Evolutionary conservation across 768 basidiomycete species (phyloP).

Genomic region (Mycena pura): DNA sequence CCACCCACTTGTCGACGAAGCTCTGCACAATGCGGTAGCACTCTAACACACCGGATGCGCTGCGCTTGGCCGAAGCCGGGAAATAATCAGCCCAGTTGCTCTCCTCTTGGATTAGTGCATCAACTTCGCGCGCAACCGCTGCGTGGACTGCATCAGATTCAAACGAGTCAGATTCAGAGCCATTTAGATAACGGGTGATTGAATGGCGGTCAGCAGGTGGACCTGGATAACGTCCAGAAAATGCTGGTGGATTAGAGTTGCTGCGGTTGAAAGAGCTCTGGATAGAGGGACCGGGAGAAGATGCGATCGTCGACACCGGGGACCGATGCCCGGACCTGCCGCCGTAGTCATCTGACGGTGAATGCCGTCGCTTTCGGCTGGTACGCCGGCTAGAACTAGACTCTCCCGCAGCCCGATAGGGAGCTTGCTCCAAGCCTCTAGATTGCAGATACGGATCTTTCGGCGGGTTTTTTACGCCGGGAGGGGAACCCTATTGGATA

Average conservation of each 20-base stretch:
- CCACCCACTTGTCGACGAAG: constrained; percentile 53
- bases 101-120: constrained; percentile 50
- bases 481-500: constrained; percentile 8
- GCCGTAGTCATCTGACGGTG: constrained; percentile 5
- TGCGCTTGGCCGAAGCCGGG: constrained; percentile 42
- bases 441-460: not conserved
- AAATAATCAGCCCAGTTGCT: constrained; percentile 54
- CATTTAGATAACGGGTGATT: too few species aligned
- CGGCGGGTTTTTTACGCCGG: not conserved
- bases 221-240: not conserved
- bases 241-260: not conserved
- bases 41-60: constrained; percentile 48
- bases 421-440: not conserved
- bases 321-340: constrained; percentile 13
- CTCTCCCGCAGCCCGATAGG: not conserved
- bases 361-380: constrained; percentile 19
- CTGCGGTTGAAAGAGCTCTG: not conserved
- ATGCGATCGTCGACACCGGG: constrained; percentile 5
- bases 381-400: too few species aligned
- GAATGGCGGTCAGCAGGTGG: not conserved
- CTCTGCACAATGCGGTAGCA: constrained; percentile 62
- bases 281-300: constrained; percentile 10
- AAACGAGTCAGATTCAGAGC: constrained; percentile 38
- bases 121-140: constrained; percentile 51
- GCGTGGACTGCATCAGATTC: constrained; percentile 44